Conservation (phyloP, 2,329 filamentous ascomycete species). For the Fusarium torreyae region DNA sequence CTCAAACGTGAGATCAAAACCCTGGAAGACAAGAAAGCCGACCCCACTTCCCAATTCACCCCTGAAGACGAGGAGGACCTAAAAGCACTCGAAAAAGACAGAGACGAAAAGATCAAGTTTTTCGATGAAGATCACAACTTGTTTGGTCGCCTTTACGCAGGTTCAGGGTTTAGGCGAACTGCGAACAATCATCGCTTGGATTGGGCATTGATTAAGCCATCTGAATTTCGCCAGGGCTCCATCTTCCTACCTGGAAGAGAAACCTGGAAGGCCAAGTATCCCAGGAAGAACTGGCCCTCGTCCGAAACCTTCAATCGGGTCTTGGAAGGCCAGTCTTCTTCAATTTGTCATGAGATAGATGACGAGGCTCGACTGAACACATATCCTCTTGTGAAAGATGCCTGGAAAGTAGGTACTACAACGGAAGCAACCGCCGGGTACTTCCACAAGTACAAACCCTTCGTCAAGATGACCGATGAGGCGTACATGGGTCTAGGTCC, state of each 20-base stretch:
- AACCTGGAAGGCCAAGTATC: neutral
- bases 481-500: neutral
- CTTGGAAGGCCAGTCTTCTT: neutral
- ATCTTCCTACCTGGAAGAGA: neutral
- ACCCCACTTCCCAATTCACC: too few species aligned
- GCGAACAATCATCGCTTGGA: neutral
- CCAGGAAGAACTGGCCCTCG: neutral
- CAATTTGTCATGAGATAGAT: neutral
- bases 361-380: neutral
- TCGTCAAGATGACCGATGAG: neutral
- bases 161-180: neutral
- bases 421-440: neutral
- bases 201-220: neutral
- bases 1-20: neutral
- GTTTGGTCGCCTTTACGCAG: neutral
- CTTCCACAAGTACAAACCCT: neutral
- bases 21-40: neutral
- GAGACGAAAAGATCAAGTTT: neutral
- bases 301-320: neutral
- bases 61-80: neutral
- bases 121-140: neutral
- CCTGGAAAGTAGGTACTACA: neutral
- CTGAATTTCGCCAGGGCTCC: neutral
- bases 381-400: neutral
- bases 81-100: neutral